phyloP scores from a whole-genome alignment of 2,329 filamentous ascomycete genomes.

The Arthrobotrys conoides region DNA sequence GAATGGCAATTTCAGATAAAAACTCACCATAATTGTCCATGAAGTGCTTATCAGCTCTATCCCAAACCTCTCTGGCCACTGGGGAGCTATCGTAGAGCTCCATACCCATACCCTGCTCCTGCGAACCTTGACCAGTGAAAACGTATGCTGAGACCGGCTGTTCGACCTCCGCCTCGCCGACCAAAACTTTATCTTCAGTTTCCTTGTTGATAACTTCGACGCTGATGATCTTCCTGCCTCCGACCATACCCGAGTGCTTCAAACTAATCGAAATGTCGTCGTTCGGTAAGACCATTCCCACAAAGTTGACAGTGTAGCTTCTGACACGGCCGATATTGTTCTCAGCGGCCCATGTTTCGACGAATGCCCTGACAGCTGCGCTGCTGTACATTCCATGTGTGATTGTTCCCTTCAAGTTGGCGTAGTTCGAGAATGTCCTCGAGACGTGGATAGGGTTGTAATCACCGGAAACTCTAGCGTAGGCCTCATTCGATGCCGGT shows the following conservation, averaged over 20 bases:
- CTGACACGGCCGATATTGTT: conserved; percentile 97
- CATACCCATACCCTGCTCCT: conserved; percentile 99
- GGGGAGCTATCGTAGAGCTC: conserved; percentile 93
- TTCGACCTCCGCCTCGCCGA: conserved; percentile 96
- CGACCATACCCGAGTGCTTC: conserved; percentile 97
- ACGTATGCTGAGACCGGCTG: conserved; percentile 97
- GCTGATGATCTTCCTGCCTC: conserved; percentile 99
- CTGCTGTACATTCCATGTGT: conserved; percentile 99
- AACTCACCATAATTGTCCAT: conserved; percentile 94
- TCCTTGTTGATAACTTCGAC: conserved; percentile 96
- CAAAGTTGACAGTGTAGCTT: conserved; percentile 95
- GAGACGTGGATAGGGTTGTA: conserved; percentile 99
- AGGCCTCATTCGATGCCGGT: conserved; percentile 96
- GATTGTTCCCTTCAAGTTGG: conserved; percentile 94
- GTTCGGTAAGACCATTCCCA: conserved; percentile 99
- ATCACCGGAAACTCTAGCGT: conserved; percentile 96
- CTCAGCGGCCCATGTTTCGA: conserved; percentile 99
- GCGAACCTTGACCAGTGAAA: conserved; percentile 97
- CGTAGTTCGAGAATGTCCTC: conserved; percentile 94
- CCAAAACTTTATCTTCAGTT: conserved; percentile 93
- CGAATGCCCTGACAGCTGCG: conserved; percentile 92
- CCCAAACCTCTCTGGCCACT: conserved; percentile 98
- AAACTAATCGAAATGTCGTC: conserved; percentile 95
- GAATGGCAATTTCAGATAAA: not conserved
- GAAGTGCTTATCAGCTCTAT: conserved; percentile 96